These are phyloP conservation scores for Westerdykella aurantiaca DNA, from an alignment of 2,329 filamentous ascomycete genomes.

Conservation along the genomic window DNA sequence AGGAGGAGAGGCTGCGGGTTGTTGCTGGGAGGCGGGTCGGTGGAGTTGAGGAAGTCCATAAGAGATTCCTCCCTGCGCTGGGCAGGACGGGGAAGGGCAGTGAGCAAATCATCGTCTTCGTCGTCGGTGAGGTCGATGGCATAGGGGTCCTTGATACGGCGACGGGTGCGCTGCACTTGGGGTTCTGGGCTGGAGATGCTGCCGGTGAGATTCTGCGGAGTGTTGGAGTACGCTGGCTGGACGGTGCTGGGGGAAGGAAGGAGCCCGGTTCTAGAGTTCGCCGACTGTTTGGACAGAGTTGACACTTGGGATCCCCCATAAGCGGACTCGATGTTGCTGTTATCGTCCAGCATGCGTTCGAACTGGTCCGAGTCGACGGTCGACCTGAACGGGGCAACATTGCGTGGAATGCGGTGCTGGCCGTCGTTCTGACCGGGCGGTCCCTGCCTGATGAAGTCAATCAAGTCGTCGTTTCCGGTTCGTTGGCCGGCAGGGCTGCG, in stretches of 20 bases:
- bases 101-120: conserved; percentile 56
- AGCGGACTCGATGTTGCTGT: conserved; percentile 29
- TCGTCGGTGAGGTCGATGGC: conserved; percentile 64
- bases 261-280: conserved; percentile 71
- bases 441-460: conserved; percentile 90
- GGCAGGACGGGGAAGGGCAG: conserved; percentile 39
- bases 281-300: conserved; percentile 40
- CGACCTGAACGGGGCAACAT: conserved; percentile 76
- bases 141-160: conserved; percentile 80
- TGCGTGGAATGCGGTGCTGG: conserved; percentile 69
- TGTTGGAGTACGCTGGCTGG: conserved; percentile 34
- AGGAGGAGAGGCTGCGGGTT: conserved; percentile 32
- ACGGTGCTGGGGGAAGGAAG: conserved; percentile 35
- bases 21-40: conserved; percentile 51
- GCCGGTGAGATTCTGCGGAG: conserved; percentile 30
- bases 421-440: conserved; percentile 57
- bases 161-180: conserved; percentile 66
- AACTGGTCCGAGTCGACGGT: conserved; percentile 84
- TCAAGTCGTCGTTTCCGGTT: conserved; percentile 72
- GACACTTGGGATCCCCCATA: conserved; percentile 30
- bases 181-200: conserved; percentile 34
- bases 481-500: conserved; percentile 64
- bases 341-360: conserved; percentile 33
- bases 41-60: conserved; percentile 67
- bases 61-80: conserved; percentile 51